Conservation (phyloP, 306 rosid species). For the Coriaria nepalensis region DNA sequence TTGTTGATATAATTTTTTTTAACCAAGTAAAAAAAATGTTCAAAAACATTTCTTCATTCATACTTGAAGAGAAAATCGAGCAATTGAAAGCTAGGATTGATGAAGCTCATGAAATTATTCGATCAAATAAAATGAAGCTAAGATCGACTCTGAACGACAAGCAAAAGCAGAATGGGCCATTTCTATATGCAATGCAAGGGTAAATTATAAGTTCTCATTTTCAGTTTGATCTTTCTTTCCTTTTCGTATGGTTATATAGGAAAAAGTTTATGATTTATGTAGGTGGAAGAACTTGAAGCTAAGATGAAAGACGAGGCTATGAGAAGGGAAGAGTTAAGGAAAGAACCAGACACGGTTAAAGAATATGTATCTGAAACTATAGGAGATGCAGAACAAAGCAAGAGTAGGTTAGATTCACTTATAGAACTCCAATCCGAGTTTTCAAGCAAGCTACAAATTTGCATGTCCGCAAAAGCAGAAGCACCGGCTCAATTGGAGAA, state of each 20-base stretch:
- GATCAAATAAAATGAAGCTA: slow-evolving; percentile 41
- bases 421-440: slow-evolving; percentile 37
- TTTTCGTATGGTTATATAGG: neutral
- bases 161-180: slow-evolving; percentile 68
- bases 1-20: too few relatives aligned
- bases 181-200: slow-evolving; percentile 45
- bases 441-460: slow-evolving; percentile 33
- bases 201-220: slow-evolving; percentile 7
- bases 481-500: slow-evolving; percentile 32
- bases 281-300: slow-evolving; percentile 46
- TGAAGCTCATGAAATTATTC: slow-evolving; percentile 31
- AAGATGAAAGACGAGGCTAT: slow-evolving; percentile 26
- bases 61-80: slow-evolving; percentile 27
- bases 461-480: slow-evolving; percentile 18
- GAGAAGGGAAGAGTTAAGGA: slow-evolving; percentile 22
- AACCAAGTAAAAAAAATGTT: too few relatives aligned
- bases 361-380: slow-evolving; percentile 24
- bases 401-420: slow-evolving; percentile 31
- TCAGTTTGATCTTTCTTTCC: neutral
- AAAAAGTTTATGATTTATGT: neutral
- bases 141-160: slow-evolving; percentile 28
- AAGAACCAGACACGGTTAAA: slow-evolving; percentile 25
- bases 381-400: slow-evolving; percentile 35
- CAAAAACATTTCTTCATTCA: too few relatives aligned
- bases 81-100: slow-evolving; percentile 21